Percentiles rank a stretch among this genome's conserved stretches.
Conservation (phyloP, 2,329 filamentous ascomycete species). For the Elsinoe perseae region DNA sequence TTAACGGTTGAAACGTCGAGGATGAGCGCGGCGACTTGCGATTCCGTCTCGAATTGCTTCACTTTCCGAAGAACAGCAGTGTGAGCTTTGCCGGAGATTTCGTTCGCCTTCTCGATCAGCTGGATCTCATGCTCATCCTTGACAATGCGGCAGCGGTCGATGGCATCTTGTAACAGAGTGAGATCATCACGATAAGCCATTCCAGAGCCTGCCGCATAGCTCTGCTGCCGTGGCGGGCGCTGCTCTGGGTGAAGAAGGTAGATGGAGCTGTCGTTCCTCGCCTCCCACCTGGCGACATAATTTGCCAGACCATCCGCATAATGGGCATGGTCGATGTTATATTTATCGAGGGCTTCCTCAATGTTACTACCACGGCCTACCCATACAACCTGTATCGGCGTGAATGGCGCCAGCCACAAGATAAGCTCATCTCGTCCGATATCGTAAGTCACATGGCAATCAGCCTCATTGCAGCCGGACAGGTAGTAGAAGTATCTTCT, state of each 20-base stretch:
- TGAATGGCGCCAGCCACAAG: slow-evolving; percentile 85
- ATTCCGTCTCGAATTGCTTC: slow-evolving; percentile 61
- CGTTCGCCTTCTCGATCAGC: slow-evolving; percentile 73
- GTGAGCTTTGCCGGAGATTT: slow-evolving; percentile 72
- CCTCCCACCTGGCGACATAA: slow-evolving; percentile 29
- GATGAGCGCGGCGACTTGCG: slow-evolving; percentile 75
- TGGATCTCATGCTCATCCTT: slow-evolving; percentile 81
- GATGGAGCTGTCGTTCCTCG: slow-evolving; percentile 23
- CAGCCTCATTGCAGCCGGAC: slow-evolving; percentile 73
- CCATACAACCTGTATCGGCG: slow-evolving; percentile 86
- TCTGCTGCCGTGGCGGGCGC: background rate
- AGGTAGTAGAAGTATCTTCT: slow-evolving; percentile 86
- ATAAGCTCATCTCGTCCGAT: slow-evolving; percentile 64
- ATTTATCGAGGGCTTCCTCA: slow-evolving; percentile 65
- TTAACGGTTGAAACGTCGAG: slow-evolving; percentile 61
- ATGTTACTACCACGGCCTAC: slow-evolving; percentile 73
- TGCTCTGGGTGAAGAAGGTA: slow-evolving; percentile 31
- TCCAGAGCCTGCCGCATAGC: no score
- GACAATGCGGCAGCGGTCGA: slow-evolving; percentile 71
- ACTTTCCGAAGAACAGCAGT: slow-evolving; percentile 61
- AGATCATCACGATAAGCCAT: background rate
- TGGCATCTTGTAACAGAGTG: slow-evolving; percentile 55
- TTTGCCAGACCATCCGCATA: slow-evolving; percentile 29
- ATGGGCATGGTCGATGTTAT: slow-evolving; percentile 70
- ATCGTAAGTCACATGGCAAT: slow-evolving; percentile 76